These are phyloP conservation scores for Syncephalastrum sp. DNA, from an alignment of 371 early-diverging fungal genomes.

Conservation along the genomic window DNA sequence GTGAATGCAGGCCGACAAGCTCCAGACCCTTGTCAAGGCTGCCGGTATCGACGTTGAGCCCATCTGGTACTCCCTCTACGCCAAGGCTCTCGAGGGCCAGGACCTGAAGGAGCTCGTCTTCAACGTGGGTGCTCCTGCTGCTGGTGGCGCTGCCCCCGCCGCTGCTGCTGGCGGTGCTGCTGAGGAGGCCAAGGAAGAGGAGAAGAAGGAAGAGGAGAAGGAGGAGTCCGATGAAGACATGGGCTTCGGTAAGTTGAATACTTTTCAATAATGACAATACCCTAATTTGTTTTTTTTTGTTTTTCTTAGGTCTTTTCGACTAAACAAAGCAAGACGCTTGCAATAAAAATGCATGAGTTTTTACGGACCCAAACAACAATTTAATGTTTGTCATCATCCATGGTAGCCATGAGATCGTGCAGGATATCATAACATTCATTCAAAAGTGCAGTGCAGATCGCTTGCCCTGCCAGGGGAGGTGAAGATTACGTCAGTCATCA, in stretches of 20 bases:
- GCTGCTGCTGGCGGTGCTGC: slow-evolving; percentile 54
- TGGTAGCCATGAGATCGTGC: slow-evolving; percentile 61
- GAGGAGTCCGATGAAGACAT: slow-evolving; percentile 92
- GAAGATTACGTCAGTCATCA: slow-evolving; percentile 1
- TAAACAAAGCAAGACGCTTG: too few relatives aligned
- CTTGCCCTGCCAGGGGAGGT: slow-evolving; percentile 49
- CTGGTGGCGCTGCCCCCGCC: slow-evolving; percentile 63
- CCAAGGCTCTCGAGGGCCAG: slow-evolving; percentile 96
- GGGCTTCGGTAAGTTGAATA: slow-evolving; percentile 75
- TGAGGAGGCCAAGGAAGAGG: slow-evolving; percentile 61
- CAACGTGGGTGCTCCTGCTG: slow-evolving; percentile 87
- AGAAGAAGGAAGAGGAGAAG: slow-evolving; percentile 71
- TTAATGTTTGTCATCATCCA: slow-evolving; percentile 11
- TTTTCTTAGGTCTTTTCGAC: not conserved
- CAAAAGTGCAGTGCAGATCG: slow-evolving; percentile 77
- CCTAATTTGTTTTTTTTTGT: not conserved
- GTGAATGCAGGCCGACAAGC: slow-evolving; percentile 91
- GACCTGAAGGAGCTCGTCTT: slow-evolving; percentile 85
- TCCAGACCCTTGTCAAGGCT: slow-evolving; percentile 85
- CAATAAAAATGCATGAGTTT: too few relatives aligned
- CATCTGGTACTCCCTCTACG: slow-evolving; percentile 94
- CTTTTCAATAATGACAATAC: too few relatives aligned
- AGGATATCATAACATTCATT: slow-evolving; percentile 89
- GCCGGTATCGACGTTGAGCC: slow-evolving; percentile 92
- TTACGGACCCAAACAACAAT: too few relatives aligned